phyloP scores from a whole-genome alignment of 768 basidiomycete species.

The Dendrothele bispora region DNA sequence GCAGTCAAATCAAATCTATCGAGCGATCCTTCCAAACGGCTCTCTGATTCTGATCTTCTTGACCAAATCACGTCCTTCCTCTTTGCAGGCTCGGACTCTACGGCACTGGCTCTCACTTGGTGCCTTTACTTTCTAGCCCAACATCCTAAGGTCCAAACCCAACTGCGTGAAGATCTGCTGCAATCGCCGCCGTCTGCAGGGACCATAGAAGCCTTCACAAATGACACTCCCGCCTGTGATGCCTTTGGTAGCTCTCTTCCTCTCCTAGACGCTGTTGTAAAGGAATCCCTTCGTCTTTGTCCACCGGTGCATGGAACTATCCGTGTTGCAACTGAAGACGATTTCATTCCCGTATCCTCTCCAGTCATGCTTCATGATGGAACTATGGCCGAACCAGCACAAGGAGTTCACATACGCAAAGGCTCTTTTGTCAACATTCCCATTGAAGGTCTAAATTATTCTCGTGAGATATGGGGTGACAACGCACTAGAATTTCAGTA shows the following conservation, averaged over 20 bases:
- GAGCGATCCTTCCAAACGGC: slow-evolving; percentile 38
- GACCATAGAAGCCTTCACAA: slow-evolving; percentile 9
- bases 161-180: slow-evolving; percentile 52
- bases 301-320: slow-evolving; percentile 60
- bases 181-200: slow-evolving; percentile 8
- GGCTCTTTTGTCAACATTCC: slow-evolving; percentile 59
- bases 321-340: slow-evolving; percentile 53
- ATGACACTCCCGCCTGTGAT: slow-evolving; percentile 14
- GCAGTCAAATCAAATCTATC: slow-evolving; percentile 63
- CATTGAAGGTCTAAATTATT: slow-evolving; percentile 53
- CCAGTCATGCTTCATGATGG: slow-evolving; percentile 43
- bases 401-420: slow-evolving; percentile 45
- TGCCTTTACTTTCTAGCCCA: slow-evolving; percentile 54
- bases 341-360: slow-evolving; percentile 51
- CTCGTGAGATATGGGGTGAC: slow-evolving; percentile 53
- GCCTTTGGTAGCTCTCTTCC: slow-evolving; percentile 43
- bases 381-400: slow-evolving; percentile 32
- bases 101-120: slow-evolving; percentile 57
- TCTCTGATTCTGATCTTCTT: slow-evolving; percentile 63
- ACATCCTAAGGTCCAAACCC: slow-evolving; percentile 53
- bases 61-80: slow-evolving; percentile 68
- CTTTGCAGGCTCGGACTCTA: slow-evolving; percentile 63
- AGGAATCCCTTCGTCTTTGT: slow-evolving; percentile 54
- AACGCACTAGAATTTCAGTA: slow-evolving; percentile 57
- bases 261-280: slow-evolving; percentile 57